Percentiles rank a stretch among this genome's conserved stretches.
These are phyloP conservation scores for Amaranthus tricolor DNA, from an alignment of 179 eudicot genomes.

Conservation along the genomic window DNA sequence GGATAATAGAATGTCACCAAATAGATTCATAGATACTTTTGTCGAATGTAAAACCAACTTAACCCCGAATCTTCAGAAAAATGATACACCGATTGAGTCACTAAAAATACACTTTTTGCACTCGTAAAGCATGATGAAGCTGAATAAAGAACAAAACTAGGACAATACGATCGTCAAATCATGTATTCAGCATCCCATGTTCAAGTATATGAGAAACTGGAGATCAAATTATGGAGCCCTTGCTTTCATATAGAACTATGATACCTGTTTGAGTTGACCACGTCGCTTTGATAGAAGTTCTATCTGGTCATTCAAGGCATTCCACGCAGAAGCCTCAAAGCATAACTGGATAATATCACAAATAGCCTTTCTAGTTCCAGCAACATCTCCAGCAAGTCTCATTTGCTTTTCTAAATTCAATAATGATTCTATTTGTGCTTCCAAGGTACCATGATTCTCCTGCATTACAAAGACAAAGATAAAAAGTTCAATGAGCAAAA, in stretches of 20 bases:
- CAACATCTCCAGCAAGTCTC: slow-evolving; percentile 81
- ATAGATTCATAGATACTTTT: too few relatives aligned
- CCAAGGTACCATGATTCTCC: slow-evolving; percentile 60
- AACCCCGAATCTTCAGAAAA: too few relatives aligned
- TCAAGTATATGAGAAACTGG: too few relatives aligned
- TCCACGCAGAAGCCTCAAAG: slow-evolving; percentile 80
- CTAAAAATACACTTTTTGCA: too few relatives aligned
- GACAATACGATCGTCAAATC: too few relatives aligned
- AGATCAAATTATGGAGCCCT: background rate
- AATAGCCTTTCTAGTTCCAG: slow-evolving; percentile 70
- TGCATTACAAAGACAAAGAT: slow-evolving; percentile 10
- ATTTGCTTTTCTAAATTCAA: slow-evolving; percentile 88
- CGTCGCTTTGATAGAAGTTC: slow-evolving; percentile 79
- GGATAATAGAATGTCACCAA: too few relatives aligned
- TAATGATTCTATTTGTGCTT: slow-evolving; percentile 66
- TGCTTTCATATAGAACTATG: background rate
- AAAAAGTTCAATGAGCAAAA: background rate
- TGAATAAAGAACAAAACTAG: background rate
- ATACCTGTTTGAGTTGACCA: slow-evolving; percentile 92
- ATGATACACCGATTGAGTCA: too few relatives aligned
- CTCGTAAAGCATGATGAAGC: background rate
- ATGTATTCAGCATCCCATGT: background rate
- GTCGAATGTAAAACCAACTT: too few relatives aligned
- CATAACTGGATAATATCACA: slow-evolving; percentile 69
- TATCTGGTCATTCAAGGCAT: slow-evolving; percentile 87